phyloP scores from a whole-genome alignment of 768 basidiomycete genomes.

The Ramaria rubella region DNA sequence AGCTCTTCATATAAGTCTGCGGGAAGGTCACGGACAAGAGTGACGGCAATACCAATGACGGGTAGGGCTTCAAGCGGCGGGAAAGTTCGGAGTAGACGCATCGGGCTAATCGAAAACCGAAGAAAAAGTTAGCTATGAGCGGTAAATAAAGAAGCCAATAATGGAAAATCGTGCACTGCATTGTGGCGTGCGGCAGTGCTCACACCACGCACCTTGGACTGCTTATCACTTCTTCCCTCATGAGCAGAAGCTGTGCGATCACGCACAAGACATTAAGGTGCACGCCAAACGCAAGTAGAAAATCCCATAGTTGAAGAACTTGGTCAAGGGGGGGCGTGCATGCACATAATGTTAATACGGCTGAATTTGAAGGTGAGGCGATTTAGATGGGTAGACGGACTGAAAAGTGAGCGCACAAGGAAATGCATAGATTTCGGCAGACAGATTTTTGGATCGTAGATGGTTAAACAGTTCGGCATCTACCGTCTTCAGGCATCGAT shows the following conservation, averaged over 20 bases:
- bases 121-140: background rate
- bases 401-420: slow-evolving; percentile 73
- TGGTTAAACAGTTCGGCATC: slow-evolving; percentile 80
- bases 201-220: slow-evolving; percentile 63
- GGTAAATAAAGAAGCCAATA: background rate
- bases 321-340: slow-evolving; percentile 95
- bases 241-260: slow-evolving; percentile 88
- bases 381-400: background rate
- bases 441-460: slow-evolving; percentile 83
- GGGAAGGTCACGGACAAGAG: slow-evolving; percentile 87
- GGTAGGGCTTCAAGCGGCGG: slow-evolving; percentile 83
- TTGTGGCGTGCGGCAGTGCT: background rate
- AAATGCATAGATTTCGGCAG: slow-evolving; percentile 96
- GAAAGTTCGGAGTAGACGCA: slow-evolving; percentile 90
- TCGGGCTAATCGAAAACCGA: slow-evolving; percentile 56
- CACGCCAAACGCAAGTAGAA: slow-evolving; percentile 91
- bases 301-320: slow-evolving; percentile 95
- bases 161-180: background rate
- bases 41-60: slow-evolving; percentile 89
- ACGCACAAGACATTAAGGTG: slow-evolving; percentile 96
- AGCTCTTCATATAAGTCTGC: slow-evolving; percentile 82
- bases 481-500: slow-evolving; percentile 85
- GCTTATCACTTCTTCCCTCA: slow-evolving; percentile 84
- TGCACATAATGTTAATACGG: slow-evolving; percentile 90
- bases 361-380: slow-evolving; percentile 32